Percentiles rank a stretch among this genome's conserved stretches.
Evolutionary conservation across 352 stramenopile genomes (phyloP).

Genomic region (Globisporangium yorkense): DNA sequence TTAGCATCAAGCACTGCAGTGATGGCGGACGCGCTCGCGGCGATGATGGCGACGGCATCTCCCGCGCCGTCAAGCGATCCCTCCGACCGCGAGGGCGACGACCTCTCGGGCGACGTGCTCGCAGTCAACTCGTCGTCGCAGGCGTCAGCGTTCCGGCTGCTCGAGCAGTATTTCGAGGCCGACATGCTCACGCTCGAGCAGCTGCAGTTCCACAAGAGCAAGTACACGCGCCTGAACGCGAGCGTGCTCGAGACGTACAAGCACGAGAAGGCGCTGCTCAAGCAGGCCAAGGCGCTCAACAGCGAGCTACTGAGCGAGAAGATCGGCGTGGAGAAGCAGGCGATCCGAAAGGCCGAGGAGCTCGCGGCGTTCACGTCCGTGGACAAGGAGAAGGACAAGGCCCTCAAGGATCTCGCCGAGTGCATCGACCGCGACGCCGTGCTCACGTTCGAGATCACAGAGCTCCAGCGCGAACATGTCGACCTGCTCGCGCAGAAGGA

Average conservation of each 20-base stretch:
- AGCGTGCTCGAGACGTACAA: slow-evolving; percentile 76
- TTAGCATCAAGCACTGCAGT: too few relatives aligned
- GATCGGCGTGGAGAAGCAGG: slow-evolving; percentile 84
- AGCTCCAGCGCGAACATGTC: slow-evolving; percentile 77
- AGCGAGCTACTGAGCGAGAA: slow-evolving; percentile 80
- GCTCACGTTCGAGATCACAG: slow-evolving; percentile 83
- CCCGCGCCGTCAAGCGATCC: background rate
- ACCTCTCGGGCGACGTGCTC: slow-evolving; percentile 21
- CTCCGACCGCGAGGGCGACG: background rate
- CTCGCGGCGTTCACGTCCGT: slow-evolving; percentile 62
- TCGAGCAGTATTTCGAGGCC: slow-evolving; percentile 83
- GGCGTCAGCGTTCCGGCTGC: slow-evolving; percentile 62
- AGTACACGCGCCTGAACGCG: slow-evolving; percentile 64
- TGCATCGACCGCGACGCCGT: slow-evolving; percentile 75
- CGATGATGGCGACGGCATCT: background rate
- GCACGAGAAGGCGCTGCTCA: slow-evolving; percentile 75
- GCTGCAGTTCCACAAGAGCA: slow-evolving; percentile 78
- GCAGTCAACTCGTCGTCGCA: slow-evolving; percentile 44
- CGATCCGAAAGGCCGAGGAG: slow-evolving; percentile 79
- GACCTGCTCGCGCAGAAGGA: slow-evolving; percentile 72
- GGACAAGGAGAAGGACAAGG: slow-evolving; percentile 77
- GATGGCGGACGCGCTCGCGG: background rate
- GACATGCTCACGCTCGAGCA: slow-evolving; percentile 78
- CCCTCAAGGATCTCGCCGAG: slow-evolving; percentile 71
- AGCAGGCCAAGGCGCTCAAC: slow-evolving; percentile 80